Evolutionary conservation across 805 yeast species (phyloP).

Genomic region (Scheffersomyces ergatensis): DNA sequence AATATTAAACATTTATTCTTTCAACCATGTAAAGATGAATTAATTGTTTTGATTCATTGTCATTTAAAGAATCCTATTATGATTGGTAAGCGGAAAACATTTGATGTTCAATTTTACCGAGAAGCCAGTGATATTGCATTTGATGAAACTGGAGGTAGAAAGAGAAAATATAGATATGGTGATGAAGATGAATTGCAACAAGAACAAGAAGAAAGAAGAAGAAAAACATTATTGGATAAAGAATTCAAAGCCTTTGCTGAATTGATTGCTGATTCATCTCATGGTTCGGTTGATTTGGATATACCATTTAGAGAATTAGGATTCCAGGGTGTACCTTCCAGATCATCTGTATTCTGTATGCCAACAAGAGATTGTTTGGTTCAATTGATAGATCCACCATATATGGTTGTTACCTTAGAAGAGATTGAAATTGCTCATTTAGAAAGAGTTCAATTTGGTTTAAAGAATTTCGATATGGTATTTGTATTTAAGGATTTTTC

Average conservation of each 20-base stretch:
- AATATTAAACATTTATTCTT: slow-evolving; percentile 92
- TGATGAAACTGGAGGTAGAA: slow-evolving; percentile 95
- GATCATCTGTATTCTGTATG: slow-evolving; percentile 91
- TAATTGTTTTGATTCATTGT: slow-evolving; percentile 87
- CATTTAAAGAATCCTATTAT: slow-evolving; percentile 90
- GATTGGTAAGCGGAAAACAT: slow-evolving; percentile 93
- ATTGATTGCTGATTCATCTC: slow-evolving; percentile 82
- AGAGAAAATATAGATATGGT: slow-evolving; percentile 85
- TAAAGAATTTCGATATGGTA: slow-evolving; percentile 95
- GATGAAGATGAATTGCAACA: slow-evolving; percentile 98
- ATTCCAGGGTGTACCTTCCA: slow-evolving; percentile 94
- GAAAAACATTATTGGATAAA: slow-evolving; percentile 85
- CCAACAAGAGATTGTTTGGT: slow-evolving; percentile 97
- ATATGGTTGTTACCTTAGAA: slow-evolving; percentile 82
- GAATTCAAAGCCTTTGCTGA: slow-evolving; percentile 90
- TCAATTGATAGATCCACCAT: slow-evolving; percentile 93
- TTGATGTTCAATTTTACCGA: slow-evolving; percentile 92
- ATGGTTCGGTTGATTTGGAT: slow-evolving; percentile 83
- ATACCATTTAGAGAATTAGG: slow-evolving; percentile 95
- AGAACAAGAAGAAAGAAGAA: slow-evolving; percentile 95
- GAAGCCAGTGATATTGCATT: slow-evolving; percentile 95
- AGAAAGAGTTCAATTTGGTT: slow-evolving; percentile 96
- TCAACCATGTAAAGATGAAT: slow-evolving; percentile 94
- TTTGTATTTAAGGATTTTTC: slow-evolving; percentile 90
- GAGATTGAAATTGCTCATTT: slow-evolving; percentile 94